These are phyloP conservation scores for Oryza punctata DNA, from an alignment of 176 grass and related monocot genomes.

Conservation along the genomic window DNA sequence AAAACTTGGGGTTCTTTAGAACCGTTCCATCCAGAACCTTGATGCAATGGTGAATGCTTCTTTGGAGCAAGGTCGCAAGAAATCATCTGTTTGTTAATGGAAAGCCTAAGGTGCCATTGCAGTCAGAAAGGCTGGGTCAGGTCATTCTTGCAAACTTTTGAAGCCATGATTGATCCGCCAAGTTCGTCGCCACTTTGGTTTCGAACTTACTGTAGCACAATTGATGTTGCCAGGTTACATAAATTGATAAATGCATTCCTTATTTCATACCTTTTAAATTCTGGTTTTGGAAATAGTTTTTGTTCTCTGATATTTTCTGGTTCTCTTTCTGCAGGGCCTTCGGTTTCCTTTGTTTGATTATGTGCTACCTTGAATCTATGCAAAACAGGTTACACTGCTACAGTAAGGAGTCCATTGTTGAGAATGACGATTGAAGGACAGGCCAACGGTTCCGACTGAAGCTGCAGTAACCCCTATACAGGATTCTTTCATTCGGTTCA, in stretches of 20 bases:
- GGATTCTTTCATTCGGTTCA: neutral
- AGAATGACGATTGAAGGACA: neutral
- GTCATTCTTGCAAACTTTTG: conserved; percentile 2
- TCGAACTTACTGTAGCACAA: neutral
- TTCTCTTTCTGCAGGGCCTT: neutral
- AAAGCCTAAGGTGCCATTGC: neutral
- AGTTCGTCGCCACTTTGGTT: neutral
- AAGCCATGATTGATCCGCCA: neutral
- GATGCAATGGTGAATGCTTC: conserved; percentile 23
- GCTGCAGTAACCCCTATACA: neutral
- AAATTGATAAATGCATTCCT: neutral
- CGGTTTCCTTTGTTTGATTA: neutral
- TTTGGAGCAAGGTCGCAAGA: conserved; percentile 7
- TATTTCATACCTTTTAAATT: neutral
- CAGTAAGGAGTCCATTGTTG: neutral
- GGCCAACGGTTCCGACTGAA: neutral
- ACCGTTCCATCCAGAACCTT: conserved; percentile 56
- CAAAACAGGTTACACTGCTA: neutral
- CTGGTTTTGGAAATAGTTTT: conserved; percentile 13
- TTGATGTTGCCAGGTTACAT: neutral
- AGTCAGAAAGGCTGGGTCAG: neutral
- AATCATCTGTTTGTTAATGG: conserved; percentile 7
- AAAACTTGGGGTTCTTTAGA: conserved; percentile 96
- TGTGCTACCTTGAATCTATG: neutral
- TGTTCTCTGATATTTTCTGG: conserved; percentile 8